These are phyloP conservation scores for Spathaspora girioi DNA, from an alignment of 805 yeast species.

Conservation along the genomic window DNA sequence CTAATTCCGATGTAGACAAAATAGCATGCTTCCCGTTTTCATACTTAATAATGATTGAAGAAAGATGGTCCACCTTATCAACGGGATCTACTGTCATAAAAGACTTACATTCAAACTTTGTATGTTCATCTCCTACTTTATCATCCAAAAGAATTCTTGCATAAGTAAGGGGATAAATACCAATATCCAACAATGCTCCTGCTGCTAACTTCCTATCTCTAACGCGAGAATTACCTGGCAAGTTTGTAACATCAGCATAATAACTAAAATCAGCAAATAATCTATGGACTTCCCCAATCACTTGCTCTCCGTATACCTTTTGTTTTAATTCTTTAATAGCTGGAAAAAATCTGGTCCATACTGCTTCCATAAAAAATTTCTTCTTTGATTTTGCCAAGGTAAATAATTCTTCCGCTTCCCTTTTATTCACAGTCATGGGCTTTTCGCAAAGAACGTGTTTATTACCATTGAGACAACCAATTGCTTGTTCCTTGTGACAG, in stretches of 20 bases:
- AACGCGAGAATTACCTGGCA: conserved; percentile 32
- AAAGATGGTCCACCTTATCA: conserved; percentile 41
- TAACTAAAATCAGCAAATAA: conserved; percentile 41
- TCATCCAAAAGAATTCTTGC: conserved; percentile 37
- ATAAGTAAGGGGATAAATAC: conserved; percentile 50
- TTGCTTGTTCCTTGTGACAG: conserved; percentile 45
- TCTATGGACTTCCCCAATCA: conserved; percentile 46
- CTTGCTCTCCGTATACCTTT: conserved; percentile 33
- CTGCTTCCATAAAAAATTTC: conserved; percentile 54
- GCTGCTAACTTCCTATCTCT: conserved; percentile 48
- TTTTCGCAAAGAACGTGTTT: conserved; percentile 55
- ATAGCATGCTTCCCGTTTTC: conserved; percentile 41
- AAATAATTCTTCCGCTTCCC: conserved; percentile 40
- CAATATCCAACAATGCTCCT: conserved; percentile 55
- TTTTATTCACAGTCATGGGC: conserved; percentile 47
- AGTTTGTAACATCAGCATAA: conserved; percentile 27
- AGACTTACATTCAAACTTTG: conserved; percentile 25
- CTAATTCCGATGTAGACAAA: conserved; percentile 26
- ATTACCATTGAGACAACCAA: conserved; percentile 39
- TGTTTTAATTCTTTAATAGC: conserved; percentile 28
- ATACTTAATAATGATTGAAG: conserved; percentile 35
- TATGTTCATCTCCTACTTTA: conserved; percentile 24
- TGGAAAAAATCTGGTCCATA: conserved; percentile 58
- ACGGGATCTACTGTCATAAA: conserved; percentile 28
- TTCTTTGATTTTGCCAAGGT: conserved; percentile 41